These are phyloP conservation scores for Thielaviopsis musarum DNA, from an alignment of 2,329 filamentous ascomycete genomes.

Conservation along the genomic window DNA sequence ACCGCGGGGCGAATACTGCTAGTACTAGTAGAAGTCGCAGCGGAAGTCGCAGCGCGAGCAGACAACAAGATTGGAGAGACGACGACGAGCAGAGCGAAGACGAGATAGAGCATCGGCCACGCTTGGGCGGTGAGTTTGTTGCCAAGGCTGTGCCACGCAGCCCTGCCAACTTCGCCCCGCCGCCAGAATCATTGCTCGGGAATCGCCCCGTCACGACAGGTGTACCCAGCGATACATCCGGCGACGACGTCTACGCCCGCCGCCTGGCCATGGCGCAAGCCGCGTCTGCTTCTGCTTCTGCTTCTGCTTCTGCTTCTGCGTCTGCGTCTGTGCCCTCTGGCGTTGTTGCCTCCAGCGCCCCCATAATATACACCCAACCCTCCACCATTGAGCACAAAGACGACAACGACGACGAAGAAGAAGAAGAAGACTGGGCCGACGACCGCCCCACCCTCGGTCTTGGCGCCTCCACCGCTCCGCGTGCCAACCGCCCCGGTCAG, in stretches of 20 bases:
- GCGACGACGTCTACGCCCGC: slow-evolving; percentile 52
- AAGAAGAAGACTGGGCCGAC: slow-evolving; percentile 18
- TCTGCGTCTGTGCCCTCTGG: slow-evolving; percentile 14
- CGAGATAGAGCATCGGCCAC: slow-evolving; percentile 1
- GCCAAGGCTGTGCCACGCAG: neutral
- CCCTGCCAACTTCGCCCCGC: slow-evolving; percentile 32
- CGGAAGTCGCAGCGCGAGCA: neutral
- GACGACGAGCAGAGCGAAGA: slow-evolving; percentile 16
- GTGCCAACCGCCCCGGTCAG: slow-evolving; percentile 58
- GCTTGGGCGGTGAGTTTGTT: neutral
- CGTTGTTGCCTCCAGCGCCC: slow-evolving; percentile 46
- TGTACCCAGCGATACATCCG: slow-evolving; percentile 31
- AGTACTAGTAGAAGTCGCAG: too few relatives aligned
- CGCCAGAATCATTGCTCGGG: slow-evolving; percentile 29
- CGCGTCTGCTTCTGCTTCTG: slow-evolving; percentile 16
- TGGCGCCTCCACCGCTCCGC: slow-evolving; percentile 18
- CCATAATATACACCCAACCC: slow-evolving; percentile 25
- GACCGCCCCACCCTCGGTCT: slow-evolving; percentile 13
- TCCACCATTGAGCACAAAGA: neutral
- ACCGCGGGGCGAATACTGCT: too few relatives aligned
- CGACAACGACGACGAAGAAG: slow-evolving; percentile 17
- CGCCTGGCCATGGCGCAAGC: slow-evolving; percentile 41
- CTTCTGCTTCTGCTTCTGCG: slow-evolving; percentile 22
- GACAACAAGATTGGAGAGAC: slow-evolving; percentile 12
- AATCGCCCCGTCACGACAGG: slow-evolving; percentile 18